These are phyloP conservation scores for Dipodascus geniculatus DNA, from an alignment of 805 yeast genomes.

Conservation along the genomic window DNA sequence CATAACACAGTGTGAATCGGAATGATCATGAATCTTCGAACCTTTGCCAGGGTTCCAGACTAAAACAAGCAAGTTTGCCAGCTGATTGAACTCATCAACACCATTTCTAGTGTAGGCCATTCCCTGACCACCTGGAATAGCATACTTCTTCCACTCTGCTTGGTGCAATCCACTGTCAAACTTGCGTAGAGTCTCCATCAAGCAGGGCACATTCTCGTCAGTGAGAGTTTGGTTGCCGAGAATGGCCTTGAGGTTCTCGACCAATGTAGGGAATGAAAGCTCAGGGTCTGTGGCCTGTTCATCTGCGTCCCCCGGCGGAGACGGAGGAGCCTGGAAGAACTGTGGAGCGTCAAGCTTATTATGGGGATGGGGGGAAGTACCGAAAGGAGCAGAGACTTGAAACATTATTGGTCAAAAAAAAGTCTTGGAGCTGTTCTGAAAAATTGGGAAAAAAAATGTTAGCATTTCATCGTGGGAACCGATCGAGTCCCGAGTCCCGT, in stretches of 20 bases:
- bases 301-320: background rate
- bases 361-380: background rate
- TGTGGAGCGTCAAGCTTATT: background rate
- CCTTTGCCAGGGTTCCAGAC: slow-evolving; percentile 63
- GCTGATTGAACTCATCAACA: slow-evolving; percentile 55
- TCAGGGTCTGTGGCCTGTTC: background rate
- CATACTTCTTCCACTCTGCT: slow-evolving; percentile 48
- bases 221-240: background rate
- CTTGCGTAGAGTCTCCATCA: slow-evolving; percentile 34
- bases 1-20: slow-evolving; percentile 67
- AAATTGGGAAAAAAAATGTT: background rate
- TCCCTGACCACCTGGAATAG: slow-evolving; percentile 30
- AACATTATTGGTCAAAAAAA: no score
- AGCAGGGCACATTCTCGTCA: slow-evolving; percentile 29
- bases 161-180: slow-evolving; percentile 33
- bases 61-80: slow-evolving; percentile 53
- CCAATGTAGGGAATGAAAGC: background rate
- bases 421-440: background rate
- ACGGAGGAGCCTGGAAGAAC: background rate
- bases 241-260: background rate
- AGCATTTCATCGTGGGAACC: no score
- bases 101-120: slow-evolving; percentile 56
- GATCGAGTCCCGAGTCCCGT: background rate
- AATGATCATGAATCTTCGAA: slow-evolving; percentile 63
- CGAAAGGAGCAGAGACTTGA: background rate